Base-by-base conservation (phyloP, 208 protist genomes). In the Trypanosomatidae sp. region DNA sequence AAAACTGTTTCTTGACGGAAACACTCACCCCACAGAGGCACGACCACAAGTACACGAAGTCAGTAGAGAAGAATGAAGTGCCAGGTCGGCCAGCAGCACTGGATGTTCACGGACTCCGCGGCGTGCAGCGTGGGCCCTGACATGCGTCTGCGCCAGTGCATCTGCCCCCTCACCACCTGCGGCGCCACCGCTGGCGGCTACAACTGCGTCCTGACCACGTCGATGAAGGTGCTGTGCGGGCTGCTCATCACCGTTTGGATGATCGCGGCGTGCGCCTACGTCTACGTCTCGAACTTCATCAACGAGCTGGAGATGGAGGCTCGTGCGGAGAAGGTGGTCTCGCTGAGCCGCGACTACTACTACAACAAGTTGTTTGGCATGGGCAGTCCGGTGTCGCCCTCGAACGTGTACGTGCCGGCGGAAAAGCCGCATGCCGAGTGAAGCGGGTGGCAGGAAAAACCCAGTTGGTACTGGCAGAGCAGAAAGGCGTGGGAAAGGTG, bases 81-180 rank as follows among this genome's bases (percentile, higher is more conserved):
- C 77, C 70, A 83, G n/a, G 71, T 76, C 2, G 92, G 90, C 7
- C 81, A 80, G 44, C 43, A 47, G 1, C 65, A 77, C n/a, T 86
- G 84, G 79, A 79, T 94, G 46, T 95, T 93, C 59, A 95, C 87
- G 0, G 92, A 97, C 59, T 79, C 88, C 13, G 30, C 88, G n/a
- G 89, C 82, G 47, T 94, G 92, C 71, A 94, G 86, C 70, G 72
- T 92, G 7, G 85, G 79, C 15, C 53, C 69, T 0, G 85, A 93
- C 62, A 33, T 90, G 59, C 80, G 81, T n/a, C 79, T 94, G n/a
- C 74, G 79, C 17, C 83, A 91, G 74, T 97, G 90, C 70, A 66
- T 90, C 25, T 97, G 88, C 69, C 92, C 90, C 1, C 81, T 97
- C 59, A 86, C 90, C 12, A 93, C 87, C 6, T 94, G 89, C 76